phyloP scores from a whole-genome alignment of 2,329 filamentous ascomycete species.

The Talaromyces sp. region DNA sequence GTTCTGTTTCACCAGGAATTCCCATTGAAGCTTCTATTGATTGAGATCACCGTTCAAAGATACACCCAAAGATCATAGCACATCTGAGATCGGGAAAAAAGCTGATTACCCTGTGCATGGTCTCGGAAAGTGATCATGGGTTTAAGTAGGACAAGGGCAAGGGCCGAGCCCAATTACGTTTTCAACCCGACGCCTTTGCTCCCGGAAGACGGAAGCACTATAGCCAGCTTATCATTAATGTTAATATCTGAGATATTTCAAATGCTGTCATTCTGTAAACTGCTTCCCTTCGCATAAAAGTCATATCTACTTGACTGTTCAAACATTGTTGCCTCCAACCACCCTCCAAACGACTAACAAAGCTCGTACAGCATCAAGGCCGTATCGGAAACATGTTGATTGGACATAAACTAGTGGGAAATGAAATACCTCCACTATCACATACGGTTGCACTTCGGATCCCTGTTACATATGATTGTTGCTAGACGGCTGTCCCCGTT shows the following conservation, averaged over 20 bases:
- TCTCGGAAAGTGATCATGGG: constrained; percentile 11
- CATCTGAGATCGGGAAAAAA: background rate
- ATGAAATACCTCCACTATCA: constrained; percentile 10
- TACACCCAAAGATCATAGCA: constrained; percentile 10
- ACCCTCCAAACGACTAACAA: background rate
- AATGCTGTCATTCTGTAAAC: background rate
- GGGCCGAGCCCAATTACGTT: constrained; percentile 7
- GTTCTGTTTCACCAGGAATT: background rate
- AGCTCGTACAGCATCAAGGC: constrained; percentile 11
- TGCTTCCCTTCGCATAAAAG: too few species aligned
- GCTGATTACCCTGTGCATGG: background rate
- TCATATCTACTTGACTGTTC: background rate
- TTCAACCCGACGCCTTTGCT: constrained; percentile 8
- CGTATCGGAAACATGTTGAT: constrained; percentile 19
- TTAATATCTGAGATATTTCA: background rate
- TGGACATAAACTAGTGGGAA: constrained; percentile 11
- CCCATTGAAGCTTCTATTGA: background rate
- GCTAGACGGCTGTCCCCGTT: background rate
- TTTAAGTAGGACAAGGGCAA: constrained; percentile 21
- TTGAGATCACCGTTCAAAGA: background rate
- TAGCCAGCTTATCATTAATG: background rate
- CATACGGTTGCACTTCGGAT: constrained; percentile 7
- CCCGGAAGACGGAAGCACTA: constrained; percentile 3
- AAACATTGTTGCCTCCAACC: constrained; percentile 6
- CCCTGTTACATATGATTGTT: constrained; percentile 8